Base-by-base conservation (phyloP, 345 rosid species). In the Eucalyptus albens region DNA sequence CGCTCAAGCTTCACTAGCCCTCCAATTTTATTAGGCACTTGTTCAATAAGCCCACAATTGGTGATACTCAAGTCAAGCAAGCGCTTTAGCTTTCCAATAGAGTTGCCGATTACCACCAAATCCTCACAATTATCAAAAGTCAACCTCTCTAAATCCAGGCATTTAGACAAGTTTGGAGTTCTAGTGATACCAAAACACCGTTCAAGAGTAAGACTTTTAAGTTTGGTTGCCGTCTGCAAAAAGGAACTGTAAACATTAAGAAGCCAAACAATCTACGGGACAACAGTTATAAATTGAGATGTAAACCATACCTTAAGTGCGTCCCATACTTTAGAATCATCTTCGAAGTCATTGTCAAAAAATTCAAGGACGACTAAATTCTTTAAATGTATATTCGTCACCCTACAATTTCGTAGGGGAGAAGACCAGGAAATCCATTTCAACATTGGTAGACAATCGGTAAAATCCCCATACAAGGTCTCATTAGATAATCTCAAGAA, bases 41-140 rank as follows among this genome's bases (percentile, higher is more conserved):
- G 16, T 50, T 50, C 0, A 50, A 50, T 50, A 0, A 0, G 3
- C 51, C 0, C 0, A 53, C 56, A 53, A 53, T 0, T 0, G 4
- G 1, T 19, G 56, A 53, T 19, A 7, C 3, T 53, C 24, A 53
- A 53, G 24, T 19, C 56, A 53, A 53, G 56, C 56, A 53, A 53
- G 56, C 4, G 1, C 10, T 17, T 53, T 19, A 53, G 4, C 24
- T 53, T 19, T 19, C 13, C 81, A 31, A 60, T 62, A 0, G 33
- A 60, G 15, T 21, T 1, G 15, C 62, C 55, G 0, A 87, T n/a
- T 21, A 8, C 7, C 24, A 33, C 21, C 49, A 87, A n/a, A 0
- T 3, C 26, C 8, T 0, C 0, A 49, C 82, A 87, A 0, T 0
- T 0, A 4, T 2, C 1, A 40, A 87, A 17, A 26, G 44, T 40